Percentiles rank a stretch among this genome's conserved stretches.
phyloP scores from a whole-genome alignment of 2,329 filamentous ascomycete species.

The Pseudogymnoascus sp. region DNA sequence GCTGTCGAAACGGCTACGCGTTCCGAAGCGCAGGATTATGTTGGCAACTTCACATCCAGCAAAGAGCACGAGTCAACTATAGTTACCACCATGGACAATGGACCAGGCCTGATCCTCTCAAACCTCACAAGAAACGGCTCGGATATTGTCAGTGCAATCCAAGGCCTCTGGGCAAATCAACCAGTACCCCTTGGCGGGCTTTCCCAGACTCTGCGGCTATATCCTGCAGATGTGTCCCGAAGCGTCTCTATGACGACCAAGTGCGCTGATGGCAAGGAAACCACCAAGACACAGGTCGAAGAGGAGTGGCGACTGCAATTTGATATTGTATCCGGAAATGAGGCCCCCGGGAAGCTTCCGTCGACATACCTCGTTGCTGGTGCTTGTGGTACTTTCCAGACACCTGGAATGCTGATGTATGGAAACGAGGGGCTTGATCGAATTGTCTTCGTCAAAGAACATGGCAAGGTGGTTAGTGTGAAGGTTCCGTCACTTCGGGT shows the following conservation, averaged over 20 bases:
- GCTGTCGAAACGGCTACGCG: neutral
- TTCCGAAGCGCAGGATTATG: neutral
- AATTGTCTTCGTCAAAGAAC: neutral
- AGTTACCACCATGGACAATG: neutral
- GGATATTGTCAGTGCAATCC: neutral
- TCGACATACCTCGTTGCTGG: constrained; percentile 1
- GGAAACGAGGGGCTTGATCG: neutral
- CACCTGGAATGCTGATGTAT: neutral
- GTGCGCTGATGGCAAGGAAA: neutral
- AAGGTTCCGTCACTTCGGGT: neutral
- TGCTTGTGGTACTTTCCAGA: neutral
- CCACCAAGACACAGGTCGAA: neutral
- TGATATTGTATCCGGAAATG: neutral
- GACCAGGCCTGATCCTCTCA: neutral
- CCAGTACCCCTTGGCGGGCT: neutral
- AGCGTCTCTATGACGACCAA: neutral
- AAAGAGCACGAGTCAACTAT: neutral
- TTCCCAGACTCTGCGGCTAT: neutral
- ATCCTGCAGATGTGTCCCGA: neutral
- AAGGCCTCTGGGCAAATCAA: neutral
- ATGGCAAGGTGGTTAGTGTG: neutral
- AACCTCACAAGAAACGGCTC: constrained; percentile 1
- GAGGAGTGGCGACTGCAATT: neutral
- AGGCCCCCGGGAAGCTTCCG: neutral
- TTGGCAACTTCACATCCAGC: neutral